Evolutionary conservation across 441 rosid species (phyloP), one percentile per base, ranked within the genome.

Genomic region (Omphalea diandra): DNA sequence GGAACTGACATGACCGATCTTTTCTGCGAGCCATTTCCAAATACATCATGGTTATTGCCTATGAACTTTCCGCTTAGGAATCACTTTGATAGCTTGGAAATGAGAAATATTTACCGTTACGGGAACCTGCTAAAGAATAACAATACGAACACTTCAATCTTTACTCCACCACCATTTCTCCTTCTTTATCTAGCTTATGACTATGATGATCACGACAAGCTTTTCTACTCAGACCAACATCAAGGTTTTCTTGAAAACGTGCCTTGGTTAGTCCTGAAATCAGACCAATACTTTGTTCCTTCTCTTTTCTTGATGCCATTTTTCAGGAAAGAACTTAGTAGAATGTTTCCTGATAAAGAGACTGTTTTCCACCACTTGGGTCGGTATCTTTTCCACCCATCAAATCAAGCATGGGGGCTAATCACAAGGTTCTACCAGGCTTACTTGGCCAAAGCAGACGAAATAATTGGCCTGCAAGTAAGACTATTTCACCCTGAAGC

Each of bases 21-120:
- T 33, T 92, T 92, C 73, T 90, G 97, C 24, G 91, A 92, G 77
- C 97, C 96, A 1, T 87, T 92, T 76, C 90, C 90, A 0, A 75
- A 80, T 40, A 77, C 83, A 38, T 83, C 97, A 5, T 92, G 96
- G 97, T 72, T 85, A 50, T 83, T 89, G 41, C 90, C 96, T 61
- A 49, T 10, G 0, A 87, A 83, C 79, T 91, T 85, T 50, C 94
- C 90, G 8, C 73, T 86, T 22, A 83, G 49, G 27, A 62, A 74
- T 5, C 62, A 65, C 65, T 84, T 84, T 41, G 56, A 79, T 59
- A 73, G 75, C 36, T 62, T 58, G 7, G 73, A 84, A 54, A 68
- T 67, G 2, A 75, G 54, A 7, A 29, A 64, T 24, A 4, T 5
- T 24, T 10, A 46, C 18, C 78, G 86, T 72, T 84, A 85, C 2